A percentile compares a stretch with the other conserved stretches of the same genome.
phyloP scores from a whole-genome alignment of 2,329 filamentous ascomycete species.

The Fusarium zealandicum region DNA sequence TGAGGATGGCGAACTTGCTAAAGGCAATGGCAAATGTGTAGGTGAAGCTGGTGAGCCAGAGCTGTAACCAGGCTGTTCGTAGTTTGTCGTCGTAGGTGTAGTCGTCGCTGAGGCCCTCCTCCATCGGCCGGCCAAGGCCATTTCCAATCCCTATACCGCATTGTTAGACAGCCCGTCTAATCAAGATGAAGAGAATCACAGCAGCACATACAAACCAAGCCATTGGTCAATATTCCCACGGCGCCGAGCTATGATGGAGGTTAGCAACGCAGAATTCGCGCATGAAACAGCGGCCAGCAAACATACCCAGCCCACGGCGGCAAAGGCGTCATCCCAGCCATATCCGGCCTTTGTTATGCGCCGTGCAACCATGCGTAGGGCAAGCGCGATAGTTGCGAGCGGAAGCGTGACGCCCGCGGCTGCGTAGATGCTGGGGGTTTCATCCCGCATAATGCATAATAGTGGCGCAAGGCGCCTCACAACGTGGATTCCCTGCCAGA shows the following conservation, averaged over 20 bases:
- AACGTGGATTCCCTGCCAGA: neutral
- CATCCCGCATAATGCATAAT: constrained; percentile 36
- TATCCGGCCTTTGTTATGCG: constrained; percentile 36
- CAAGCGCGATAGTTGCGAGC: constrained; percentile 29
- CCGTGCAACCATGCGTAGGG: constrained; percentile 29
- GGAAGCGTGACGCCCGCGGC: constrained; percentile 31
- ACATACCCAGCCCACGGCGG: constrained; percentile 36
- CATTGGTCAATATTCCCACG: constrained; percentile 28
- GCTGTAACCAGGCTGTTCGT: constrained; percentile 29
- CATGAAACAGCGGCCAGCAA: neutral
- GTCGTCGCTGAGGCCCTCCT: constrained; percentile 20
- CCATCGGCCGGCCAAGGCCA: constrained; percentile 30
- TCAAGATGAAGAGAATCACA: no score
- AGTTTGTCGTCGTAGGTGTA: constrained; percentile 22
- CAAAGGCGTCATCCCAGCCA: constrained; percentile 32
- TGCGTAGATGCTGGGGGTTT: constrained; percentile 36
- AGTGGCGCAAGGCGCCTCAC: constrained; percentile 1
- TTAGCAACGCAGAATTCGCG: constrained; percentile 1
- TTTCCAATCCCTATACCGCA: constrained; percentile 12
- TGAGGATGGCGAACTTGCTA: constrained; percentile 42
- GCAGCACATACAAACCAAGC: constrained; percentile 22
- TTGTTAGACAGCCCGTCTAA: neutral
- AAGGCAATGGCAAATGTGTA: constrained; percentile 42
- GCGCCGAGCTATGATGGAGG: constrained; percentile 20
- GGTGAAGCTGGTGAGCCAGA: constrained; percentile 41